phyloP scores from a whole-genome alignment of 345 rosid species.

The Ailanthus altissimus region DNA sequence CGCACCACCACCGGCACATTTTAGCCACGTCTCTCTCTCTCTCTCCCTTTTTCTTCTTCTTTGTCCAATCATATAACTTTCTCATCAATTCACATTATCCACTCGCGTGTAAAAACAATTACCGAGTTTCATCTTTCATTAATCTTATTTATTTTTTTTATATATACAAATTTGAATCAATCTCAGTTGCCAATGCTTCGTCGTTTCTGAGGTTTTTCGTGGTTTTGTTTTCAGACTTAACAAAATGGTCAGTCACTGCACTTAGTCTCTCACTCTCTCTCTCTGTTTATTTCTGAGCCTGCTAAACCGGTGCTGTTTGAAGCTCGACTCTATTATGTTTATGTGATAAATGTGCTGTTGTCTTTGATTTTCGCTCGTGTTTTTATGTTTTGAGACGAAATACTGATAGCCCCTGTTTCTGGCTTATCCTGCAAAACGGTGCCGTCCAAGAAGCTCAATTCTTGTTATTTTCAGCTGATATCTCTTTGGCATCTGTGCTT shows the following conservation, averaged over 20 bases:
- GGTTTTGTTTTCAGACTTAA: neutral
- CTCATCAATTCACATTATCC: neutral
- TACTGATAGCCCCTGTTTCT: conserved; percentile 2
- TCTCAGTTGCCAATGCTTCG: neutral
- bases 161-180: neutral
- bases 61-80: conserved; percentile 10
- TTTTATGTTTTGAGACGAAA: neutral
- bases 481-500: neutral
- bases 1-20: conserved; percentile 23
- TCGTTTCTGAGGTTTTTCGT: neutral
- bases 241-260: conserved; percentile 17
- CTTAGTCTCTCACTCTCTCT: too few species aligned
- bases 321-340: neutral
- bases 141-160: neutral
- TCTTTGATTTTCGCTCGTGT: neutral
- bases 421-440: neutral
- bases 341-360: too few species aligned
- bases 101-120: conserved; percentile 4
- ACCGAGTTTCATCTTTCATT: neutral
- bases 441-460: neutral
- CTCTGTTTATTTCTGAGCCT: neutral
- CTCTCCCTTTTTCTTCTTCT: neutral
- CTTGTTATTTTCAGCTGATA: neutral
- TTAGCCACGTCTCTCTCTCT: conserved; percentile 10
- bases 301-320: neutral